Evolutionary conservation across 1,284 basidiomycete genomes (phyloP).

Genomic region (Rhizoctonia solani): DNA sequence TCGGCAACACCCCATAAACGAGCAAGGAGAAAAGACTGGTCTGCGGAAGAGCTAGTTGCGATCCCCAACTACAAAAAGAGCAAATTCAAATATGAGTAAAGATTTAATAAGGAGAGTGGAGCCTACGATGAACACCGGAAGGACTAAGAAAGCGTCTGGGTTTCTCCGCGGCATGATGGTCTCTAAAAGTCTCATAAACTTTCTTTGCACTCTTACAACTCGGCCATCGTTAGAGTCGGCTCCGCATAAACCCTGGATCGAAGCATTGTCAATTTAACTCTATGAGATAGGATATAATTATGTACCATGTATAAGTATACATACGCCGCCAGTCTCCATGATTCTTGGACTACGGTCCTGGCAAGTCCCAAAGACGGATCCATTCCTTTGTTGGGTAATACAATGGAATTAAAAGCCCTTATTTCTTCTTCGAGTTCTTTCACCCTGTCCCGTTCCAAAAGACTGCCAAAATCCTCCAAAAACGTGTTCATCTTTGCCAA

Average conservation of each 20-base stretch:
- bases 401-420: neutral
- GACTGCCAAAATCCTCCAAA: conserved; percentile 2
- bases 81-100: too few relatives aligned
- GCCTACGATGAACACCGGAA: conserved; percentile 18
- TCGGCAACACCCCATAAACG: too few relatives aligned
- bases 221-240: neutral
- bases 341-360: conserved; percentile 19
- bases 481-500: conserved; percentile 19
- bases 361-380: conserved; percentile 8
- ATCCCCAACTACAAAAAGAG: too few relatives aligned
- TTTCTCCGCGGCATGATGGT: conserved; percentile 12
- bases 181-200: conserved; percentile 11
- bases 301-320: conserved; percentile 14
- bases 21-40: too few relatives aligned
- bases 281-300: neutral
- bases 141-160: conserved; percentile 3
- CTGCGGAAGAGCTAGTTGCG: too few relatives aligned
- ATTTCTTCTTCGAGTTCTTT: conserved; percentile 2
- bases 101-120: too few relatives aligned
- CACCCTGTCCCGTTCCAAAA: conserved; percentile 6
- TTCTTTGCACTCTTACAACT: neutral
- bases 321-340: too few relatives aligned
- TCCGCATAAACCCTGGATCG: conserved; percentile 17
- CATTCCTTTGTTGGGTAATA: neutral
- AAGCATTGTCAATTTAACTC: neutral